Conservation (phyloP, 1,284 basidiomycete species). For the Ustilago lituana region DNA sequence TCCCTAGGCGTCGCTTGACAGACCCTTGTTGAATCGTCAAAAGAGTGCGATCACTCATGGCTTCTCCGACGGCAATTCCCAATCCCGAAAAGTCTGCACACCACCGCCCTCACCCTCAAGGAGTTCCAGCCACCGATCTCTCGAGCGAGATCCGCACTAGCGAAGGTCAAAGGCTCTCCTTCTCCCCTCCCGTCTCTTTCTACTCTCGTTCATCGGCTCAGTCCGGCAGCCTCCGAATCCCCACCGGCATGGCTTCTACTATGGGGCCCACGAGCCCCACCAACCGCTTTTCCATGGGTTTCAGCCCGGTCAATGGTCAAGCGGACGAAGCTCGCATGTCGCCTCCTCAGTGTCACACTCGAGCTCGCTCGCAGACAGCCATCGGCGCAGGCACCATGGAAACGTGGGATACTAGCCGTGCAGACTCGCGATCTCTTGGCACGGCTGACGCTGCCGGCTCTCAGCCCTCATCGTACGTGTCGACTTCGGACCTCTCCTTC, state of each 20-base stretch:
- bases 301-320: slow-evolving; percentile 17
- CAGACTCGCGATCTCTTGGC: slow-evolving; percentile 3
- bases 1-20: too few relatives aligned
- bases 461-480: slow-evolving; percentile 40
- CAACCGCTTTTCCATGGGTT: slow-evolving; percentile 36
- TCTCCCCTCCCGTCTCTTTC: slow-evolving; percentile 38
- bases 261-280: slow-evolving; percentile 31
- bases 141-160: slow-evolving; percentile 44
- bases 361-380: slow-evolving; percentile 43
- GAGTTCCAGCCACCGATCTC: slow-evolving; percentile 19
- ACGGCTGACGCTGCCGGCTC: slow-evolving; percentile 24
- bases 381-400: slow-evolving; percentile 31
- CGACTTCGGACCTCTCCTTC: slow-evolving; percentile 35
- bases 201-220: slow-evolving; percentile 41
- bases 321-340: slow-evolving; percentile 25
- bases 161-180: slow-evolving; percentile 39
- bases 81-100: slow-evolving; percentile 55
- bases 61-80: slow-evolving; percentile 54
- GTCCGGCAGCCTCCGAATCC: slow-evolving; percentile 21
- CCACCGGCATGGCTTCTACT: slow-evolving; percentile 33
- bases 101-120: slow-evolving; percentile 31
- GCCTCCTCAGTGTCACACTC: slow-evolving; percentile 33
- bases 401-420: slow-evolving; percentile 20
- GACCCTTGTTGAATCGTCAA: neutral
- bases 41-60: slow-evolving; percentile 28